These are phyloP conservation scores for Carex myosuroides DNA, from an alignment of 176 grass and related monocot genomes.

Conservation along the genomic window DNA sequence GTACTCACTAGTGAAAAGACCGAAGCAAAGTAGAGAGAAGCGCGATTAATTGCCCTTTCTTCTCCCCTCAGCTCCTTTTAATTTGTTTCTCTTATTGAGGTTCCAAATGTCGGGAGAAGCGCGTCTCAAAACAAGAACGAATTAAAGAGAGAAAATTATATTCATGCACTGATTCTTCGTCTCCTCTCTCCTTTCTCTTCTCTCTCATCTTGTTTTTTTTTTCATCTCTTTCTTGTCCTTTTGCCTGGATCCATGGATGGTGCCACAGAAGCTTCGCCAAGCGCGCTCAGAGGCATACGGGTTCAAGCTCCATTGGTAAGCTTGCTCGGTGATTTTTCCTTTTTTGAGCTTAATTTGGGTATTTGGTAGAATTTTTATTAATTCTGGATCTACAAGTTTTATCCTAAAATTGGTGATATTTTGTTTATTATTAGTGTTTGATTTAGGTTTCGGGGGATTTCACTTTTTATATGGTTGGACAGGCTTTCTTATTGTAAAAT, in stretches of 20 bases:
- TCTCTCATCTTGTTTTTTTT: neutral
- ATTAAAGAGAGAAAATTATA: neutral
- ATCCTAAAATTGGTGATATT: neutral
- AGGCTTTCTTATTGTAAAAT: neutral
- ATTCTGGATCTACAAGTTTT: constrained; percentile 15
- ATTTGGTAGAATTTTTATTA: neutral
- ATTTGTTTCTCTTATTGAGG: neutral
- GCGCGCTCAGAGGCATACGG: constrained; percentile 20
- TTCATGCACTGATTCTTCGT: neutral
- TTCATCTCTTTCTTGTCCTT: neutral
- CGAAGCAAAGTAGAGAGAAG: neutral
- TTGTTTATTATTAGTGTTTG: neutral
- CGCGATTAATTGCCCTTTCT: neutral
- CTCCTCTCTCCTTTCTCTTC: neutral
- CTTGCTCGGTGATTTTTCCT: neutral
- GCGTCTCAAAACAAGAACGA: neutral
- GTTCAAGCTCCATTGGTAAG: constrained; percentile 34
- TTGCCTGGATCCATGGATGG: constrained; percentile 25
- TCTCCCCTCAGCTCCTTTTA: neutral
- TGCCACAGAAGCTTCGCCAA: constrained; percentile 10
- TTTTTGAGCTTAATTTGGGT: constrained; percentile 12
- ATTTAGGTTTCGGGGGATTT: neutral
- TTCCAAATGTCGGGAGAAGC: neutral
- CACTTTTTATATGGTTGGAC: neutral
- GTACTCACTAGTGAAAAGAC: neutral